phyloP scores from a whole-genome alignment of 306 rosid genomes.

The Prunus salicina region DNA sequence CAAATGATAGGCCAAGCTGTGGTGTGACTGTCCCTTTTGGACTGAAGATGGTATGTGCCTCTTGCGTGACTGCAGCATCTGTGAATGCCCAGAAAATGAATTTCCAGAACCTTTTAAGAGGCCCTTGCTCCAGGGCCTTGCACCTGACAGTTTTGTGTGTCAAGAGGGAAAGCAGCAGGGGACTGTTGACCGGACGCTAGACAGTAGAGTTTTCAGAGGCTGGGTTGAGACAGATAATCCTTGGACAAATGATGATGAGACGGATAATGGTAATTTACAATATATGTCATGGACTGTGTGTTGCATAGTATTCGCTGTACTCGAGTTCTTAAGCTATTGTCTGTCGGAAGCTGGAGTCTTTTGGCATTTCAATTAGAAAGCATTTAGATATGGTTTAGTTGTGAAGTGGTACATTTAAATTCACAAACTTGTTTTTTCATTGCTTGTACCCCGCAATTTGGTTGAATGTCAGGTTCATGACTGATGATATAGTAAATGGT shows the following conservation, averaged over 20 bases:
- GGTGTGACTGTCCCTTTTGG: constrained; percentile 75
- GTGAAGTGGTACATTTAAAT: background rate
- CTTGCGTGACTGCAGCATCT: too few relatives aligned
- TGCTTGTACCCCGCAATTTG: too few relatives aligned
- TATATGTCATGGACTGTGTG: background rate
- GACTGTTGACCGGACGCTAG: constrained; percentile 60
- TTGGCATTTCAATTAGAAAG: background rate
- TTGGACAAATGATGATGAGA: constrained; percentile 67
- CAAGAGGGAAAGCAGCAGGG: constrained; percentile 64
- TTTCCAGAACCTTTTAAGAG: constrained; percentile 55
- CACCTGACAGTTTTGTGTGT: constrained; percentile 46
- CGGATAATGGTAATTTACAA: constrained; percentile 50
- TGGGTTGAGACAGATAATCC: constrained; percentile 14
- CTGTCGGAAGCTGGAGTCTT: background rate
- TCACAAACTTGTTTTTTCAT: background rate
- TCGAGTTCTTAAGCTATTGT: background rate
- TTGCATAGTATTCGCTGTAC: background rate
- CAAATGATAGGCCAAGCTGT: constrained; percentile 39
- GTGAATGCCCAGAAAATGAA: constrained; percentile 12
- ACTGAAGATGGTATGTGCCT: background rate
- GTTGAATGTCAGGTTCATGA: too few relatives aligned
- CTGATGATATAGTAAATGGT: too few relatives aligned
- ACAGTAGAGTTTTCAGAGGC: constrained; percentile 60
- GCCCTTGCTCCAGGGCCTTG: constrained; percentile 36
- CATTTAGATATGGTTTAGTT: background rate